Percentiles rank a stretch among this genome's conserved stretches.
Evolutionary conservation across 2,329 filamentous ascomycete genomes (phyloP).

Genomic region (Stachybotrys echinatus): DNA sequence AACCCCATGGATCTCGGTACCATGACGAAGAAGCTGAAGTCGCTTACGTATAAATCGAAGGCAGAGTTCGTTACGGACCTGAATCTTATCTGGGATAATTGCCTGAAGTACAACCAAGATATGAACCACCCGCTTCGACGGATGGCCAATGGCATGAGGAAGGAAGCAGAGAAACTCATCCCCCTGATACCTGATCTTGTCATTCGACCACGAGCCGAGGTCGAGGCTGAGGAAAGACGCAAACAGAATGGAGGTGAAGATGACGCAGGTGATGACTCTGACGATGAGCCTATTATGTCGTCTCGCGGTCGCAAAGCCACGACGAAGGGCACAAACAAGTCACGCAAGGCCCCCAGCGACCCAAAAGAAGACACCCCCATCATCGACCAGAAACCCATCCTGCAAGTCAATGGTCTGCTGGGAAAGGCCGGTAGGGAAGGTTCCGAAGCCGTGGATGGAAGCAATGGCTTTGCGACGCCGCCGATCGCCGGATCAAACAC

Average conservation of each 20-base stretch:
- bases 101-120: conserved; percentile 90
- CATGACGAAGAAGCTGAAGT: conserved; percentile 97
- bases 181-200: conserved; percentile 90
- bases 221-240: conserved; percentile 81
- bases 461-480: conserved; percentile 82
- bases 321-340: conserved; percentile 72
- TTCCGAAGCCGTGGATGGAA: conserved; percentile 74
- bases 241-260: conserved; percentile 82
- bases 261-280: conserved; percentile 83
- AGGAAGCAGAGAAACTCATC: conserved; percentile 94
- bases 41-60: conserved; percentile 77
- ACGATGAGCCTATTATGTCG: conserved; percentile 98
- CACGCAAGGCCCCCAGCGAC: conserved; percentile 67
- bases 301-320: conserved; percentile 82
- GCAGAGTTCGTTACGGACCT: conserved; percentile 91
- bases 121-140: conserved; percentile 81
- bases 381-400: conserved; percentile 66
- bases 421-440: conserved; percentile 59
- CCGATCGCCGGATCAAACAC: conserved; percentile 71
- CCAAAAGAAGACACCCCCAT: conserved; percentile 75
- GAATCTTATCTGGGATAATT: conserved; percentile 96
- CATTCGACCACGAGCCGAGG: conserved; percentile 86
- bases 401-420: conserved; percentile 61
- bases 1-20: conserved; percentile 95
- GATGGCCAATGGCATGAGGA: conserved; percentile 94